Evolutionary conservation across 2,329 filamentous ascomycete species (phyloP).

Genomic region (Ophiostoma sp.): DNA sequence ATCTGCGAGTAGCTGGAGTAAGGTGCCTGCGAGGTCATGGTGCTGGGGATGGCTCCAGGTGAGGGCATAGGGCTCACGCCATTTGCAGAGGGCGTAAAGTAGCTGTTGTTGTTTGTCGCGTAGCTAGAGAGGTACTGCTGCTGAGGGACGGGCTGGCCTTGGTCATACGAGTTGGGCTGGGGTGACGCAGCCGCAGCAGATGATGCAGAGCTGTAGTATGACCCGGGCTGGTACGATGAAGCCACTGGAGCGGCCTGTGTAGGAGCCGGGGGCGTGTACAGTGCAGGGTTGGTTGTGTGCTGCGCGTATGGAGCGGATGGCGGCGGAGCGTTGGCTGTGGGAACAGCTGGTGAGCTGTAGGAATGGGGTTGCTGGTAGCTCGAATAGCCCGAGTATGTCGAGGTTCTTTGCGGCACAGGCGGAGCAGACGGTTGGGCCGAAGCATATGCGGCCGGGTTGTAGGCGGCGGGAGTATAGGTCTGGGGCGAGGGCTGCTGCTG

Average conservation of each 20-base stretch:
- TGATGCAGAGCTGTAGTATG: constrained; percentile 27
- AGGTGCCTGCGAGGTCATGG: constrained; percentile 41
- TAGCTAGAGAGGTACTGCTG: constrained; percentile 20
- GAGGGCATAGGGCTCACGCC: constrained; percentile 37
- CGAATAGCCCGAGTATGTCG: constrained; percentile 47
- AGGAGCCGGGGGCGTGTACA: constrained; percentile 19
- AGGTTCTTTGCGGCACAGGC: constrained; percentile 44
- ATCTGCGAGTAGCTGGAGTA: constrained; percentile 51
- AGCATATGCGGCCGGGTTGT: constrained; percentile 58
- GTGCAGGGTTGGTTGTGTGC: neutral
- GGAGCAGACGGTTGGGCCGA: constrained; percentile 33
- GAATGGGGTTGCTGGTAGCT: constrained; percentile 38
- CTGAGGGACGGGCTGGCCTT: constrained; percentile 27
- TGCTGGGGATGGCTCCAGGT: constrained; percentile 28
- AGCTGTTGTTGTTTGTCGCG: constrained; percentile 30
- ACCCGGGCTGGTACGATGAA: constrained; percentile 20
- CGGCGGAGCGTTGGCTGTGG: constrained; percentile 32
- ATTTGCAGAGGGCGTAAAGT: constrained; percentile 13
- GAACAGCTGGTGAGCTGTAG: constrained; percentile 38
- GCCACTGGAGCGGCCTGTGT: constrained; percentile 17
- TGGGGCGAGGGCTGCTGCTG: constrained; percentile 32
- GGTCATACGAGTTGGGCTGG: constrained; percentile 29
- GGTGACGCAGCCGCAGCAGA: constrained; percentile 28
- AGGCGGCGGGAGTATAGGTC: constrained; percentile 49
- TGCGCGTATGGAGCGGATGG: constrained; percentile 5